Evolutionary conservation across 768 basidiomycete species (phyloP).

Genomic region (Cystobasidium tubakii): DNA sequence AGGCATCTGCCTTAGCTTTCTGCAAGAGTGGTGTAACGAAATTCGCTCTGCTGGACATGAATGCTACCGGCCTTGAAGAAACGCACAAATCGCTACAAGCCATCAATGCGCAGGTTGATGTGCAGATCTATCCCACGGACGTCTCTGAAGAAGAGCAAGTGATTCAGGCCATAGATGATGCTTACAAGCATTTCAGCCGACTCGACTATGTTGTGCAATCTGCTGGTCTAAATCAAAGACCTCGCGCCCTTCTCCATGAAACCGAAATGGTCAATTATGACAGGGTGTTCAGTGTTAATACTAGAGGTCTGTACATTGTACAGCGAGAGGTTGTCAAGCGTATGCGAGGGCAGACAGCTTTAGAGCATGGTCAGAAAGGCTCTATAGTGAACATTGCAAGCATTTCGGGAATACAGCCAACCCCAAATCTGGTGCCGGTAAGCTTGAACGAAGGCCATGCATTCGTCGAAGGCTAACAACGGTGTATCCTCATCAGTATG

Average conservation of each 20-base stretch:
- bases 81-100: not conserved
- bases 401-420: slow-evolving; percentile 10
- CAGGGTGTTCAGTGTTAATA: slow-evolving; percentile 1
- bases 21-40: not conserved
- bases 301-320: not conserved
- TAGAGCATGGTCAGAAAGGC: not conserved
- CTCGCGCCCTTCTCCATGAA: not conserved
- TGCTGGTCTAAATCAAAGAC: slow-evolving; percentile 6
- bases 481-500: not conserved
- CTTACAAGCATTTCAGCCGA: not conserved
- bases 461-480: not conserved
- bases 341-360: not conserved
- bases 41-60: not conserved
- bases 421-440: slow-evolving; percentile 8
- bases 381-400: slow-evolving; percentile 8
- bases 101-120: not conserved
- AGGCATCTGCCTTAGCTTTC: not conserved
- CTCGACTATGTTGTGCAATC: slow-evolving; percentile 5
- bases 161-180: not conserved
- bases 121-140: not conserved
- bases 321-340: not conserved
- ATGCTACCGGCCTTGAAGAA: not conserved
- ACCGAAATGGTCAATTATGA: slow-evolving; percentile 10
- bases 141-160: not conserved
- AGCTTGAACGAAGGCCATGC: not conserved